These are phyloP conservation scores for Botrytis hyacinthi DNA, from an alignment of 2,329 filamentous ascomycete species.

Conservation along the genomic window DNA sequence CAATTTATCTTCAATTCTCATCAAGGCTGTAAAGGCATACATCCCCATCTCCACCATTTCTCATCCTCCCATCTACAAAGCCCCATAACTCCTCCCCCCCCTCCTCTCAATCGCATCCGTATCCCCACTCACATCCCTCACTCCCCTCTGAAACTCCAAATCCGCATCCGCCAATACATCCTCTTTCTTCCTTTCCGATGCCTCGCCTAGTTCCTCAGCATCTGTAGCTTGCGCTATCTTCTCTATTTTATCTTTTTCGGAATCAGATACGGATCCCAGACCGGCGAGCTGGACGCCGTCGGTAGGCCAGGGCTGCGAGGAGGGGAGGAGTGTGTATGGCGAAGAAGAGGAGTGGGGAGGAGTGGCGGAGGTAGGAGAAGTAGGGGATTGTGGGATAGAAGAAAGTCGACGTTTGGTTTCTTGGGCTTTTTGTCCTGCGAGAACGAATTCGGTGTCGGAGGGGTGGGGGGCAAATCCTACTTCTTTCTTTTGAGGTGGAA, in stretches of 20 bases:
- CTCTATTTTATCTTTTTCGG: background rate
- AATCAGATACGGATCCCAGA: rapidly evolving
- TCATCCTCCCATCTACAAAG: background rate
- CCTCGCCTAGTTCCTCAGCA: background rate
- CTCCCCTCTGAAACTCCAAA: slow-evolving; percentile 8
- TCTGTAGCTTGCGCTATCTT: background rate
- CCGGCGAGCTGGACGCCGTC: background rate
- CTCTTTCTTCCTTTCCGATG: background rate
- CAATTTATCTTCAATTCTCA: too few relatives aligned
- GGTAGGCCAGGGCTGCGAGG: background rate
- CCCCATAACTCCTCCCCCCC: background rate
- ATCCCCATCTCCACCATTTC: background rate
- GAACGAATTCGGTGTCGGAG: background rate
- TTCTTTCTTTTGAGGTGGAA: background rate
- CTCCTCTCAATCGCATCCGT: background rate
- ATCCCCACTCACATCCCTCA: background rate
- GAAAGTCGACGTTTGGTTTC: background rate
- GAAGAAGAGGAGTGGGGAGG: background rate
- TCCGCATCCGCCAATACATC: background rate
- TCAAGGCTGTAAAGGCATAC: too few relatives aligned
- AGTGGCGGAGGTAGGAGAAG: background rate
- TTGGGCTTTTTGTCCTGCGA: background rate
- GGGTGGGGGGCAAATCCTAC: background rate
- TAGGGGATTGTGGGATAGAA: background rate
- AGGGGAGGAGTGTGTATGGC: background rate